Evolutionary conservation across 2,329 filamentous ascomycete species (phyloP), one percentile per base, ranked within the genome.

Genomic region (Teratosphaeria destructans): DNA sequence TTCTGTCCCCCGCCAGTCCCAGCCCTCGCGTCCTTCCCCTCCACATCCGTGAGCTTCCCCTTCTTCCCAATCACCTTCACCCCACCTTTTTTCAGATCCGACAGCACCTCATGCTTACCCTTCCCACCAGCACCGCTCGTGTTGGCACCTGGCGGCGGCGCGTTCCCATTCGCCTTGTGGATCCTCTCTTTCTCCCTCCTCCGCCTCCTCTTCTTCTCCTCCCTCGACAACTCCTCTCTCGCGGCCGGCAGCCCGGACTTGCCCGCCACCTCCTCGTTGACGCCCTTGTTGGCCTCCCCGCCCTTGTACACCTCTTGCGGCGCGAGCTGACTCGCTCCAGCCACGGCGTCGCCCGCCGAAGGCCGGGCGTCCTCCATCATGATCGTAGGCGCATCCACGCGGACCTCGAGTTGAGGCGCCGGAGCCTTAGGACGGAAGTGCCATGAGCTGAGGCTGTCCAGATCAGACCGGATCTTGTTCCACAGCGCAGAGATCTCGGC

Each of bases 361-460:
- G 94, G 93, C 68, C 95, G 88, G 1, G 91, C 93, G 71, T 99
- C 94, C 77, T 99, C 94, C 88, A 97, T 95, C 65, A 84, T 82
- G 64, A 97, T 86, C 3, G 89, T 90, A n/a, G 92, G 90, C 3
- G 94, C 89, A 74, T 97, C 93, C 29, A 90, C 83, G 37, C 96
- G 87, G 59, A 96, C 88, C 52, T 89, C 92, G 63, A 99, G 83
- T 54, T 84, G 84, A n/a, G 90, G 85, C 57, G 87, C 87, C 1
- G 87, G 82, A 11, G 89, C 86, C 77, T 92, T 95, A 58, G 94
- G 94, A 74, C 90, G 92, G 82, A 96, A 96, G 76, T 96, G 89
- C 86, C 90, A 95, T 72, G 89, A 95, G 74, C 86, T 92, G 63
- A 99, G 84, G 29, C 89, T 85, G 74, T 99, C 94, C 59, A 99